Evolutionary conservation across 768 basidiomycete species (phyloP).

Genomic region (Mycena chlorophos): DNA sequence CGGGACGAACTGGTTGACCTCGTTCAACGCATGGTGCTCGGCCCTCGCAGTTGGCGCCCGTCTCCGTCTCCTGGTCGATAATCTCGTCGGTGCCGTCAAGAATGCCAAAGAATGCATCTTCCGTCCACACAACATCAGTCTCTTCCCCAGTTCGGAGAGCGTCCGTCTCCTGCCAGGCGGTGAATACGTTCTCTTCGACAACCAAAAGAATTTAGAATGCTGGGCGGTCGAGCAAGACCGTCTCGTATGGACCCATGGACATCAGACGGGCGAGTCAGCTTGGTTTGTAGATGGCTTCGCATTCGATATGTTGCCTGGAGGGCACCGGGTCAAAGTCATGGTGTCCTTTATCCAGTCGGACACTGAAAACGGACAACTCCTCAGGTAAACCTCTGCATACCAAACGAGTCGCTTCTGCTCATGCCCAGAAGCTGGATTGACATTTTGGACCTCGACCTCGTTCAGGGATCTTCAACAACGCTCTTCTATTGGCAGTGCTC

Average conservation of each 20-base stretch:
- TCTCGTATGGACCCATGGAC: constrained; percentile 5
- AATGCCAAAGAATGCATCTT: neutral
- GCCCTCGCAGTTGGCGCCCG: constrained; percentile 7
- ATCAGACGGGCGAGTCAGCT: neutral
- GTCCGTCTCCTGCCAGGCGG: constrained; percentile 8
- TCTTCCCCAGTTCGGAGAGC: neutral
- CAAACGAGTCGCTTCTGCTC: neutral
- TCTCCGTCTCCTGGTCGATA: neutral
- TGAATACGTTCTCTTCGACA: constrained; percentile 11
- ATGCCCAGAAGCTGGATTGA: constrained; percentile 1
- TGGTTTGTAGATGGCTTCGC: neutral
- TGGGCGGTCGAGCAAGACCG: constrained; percentile 13
- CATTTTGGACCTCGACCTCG: constrained; percentile 7
- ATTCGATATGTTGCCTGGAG: constrained; percentile 5
- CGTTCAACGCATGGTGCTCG: constrained; percentile 7
- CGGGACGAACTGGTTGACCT: constrained; percentile 6
- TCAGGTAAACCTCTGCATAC: too few relatives aligned
- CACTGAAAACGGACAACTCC: neutral
- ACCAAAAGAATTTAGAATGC: constrained; percentile 10
- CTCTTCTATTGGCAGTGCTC: neutral
- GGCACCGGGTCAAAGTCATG: constrained; percentile 5
- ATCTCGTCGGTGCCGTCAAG: neutral
- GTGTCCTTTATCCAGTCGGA: neutral
- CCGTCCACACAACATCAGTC: neutral
- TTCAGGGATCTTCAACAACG: constrained; percentile 1